phyloP scores from a whole-genome alignment of 2,329 filamentous ascomycete genomes.

The Aspergillus sp. region DNA sequence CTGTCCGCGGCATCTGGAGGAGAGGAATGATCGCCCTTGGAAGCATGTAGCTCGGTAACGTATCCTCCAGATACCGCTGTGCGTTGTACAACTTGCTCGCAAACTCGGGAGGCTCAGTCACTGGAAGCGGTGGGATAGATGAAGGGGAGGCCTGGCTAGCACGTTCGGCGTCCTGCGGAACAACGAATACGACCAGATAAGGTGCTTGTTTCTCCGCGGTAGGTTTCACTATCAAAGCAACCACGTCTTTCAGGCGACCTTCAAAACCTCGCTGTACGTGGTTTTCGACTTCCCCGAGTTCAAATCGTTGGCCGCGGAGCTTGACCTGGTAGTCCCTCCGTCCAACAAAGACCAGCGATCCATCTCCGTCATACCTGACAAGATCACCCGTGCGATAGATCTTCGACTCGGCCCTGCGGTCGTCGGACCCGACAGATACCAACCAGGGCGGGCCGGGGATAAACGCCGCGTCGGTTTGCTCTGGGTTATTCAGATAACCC shows the following conservation, averaged over 20 bases:
- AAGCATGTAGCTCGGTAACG: constrained; percentile 14
- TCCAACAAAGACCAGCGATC: constrained; percentile 45
- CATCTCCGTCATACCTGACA: constrained; percentile 32
- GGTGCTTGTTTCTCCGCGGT: neutral
- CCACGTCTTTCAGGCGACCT: neutral
- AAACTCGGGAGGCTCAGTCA: neutral
- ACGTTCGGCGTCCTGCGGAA: neutral
- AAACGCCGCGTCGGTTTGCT: constrained; percentile 2
- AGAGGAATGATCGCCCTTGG: constrained; percentile 7
- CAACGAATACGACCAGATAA: neutral
- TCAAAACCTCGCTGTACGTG: constrained; percentile 4
- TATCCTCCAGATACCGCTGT: neutral
- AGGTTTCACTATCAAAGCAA: neutral
- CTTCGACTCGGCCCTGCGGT: neutral
- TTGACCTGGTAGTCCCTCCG: constrained; percentile 67
- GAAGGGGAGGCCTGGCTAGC: neutral
- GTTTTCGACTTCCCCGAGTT: constrained; percentile 14
- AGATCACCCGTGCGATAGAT: constrained; percentile 33
- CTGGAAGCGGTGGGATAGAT: neutral
- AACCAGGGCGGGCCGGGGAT: constrained; percentile 5
- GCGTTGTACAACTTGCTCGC: neutral
- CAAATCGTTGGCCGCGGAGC: constrained; percentile 53
- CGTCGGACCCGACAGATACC: neutral
- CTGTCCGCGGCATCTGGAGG: constrained; percentile 1
- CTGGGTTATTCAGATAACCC: constrained; percentile 7